Conservation (phyloP, 2,329 filamentous ascomycete species). For the Sclerotinia spermophila region DNA sequence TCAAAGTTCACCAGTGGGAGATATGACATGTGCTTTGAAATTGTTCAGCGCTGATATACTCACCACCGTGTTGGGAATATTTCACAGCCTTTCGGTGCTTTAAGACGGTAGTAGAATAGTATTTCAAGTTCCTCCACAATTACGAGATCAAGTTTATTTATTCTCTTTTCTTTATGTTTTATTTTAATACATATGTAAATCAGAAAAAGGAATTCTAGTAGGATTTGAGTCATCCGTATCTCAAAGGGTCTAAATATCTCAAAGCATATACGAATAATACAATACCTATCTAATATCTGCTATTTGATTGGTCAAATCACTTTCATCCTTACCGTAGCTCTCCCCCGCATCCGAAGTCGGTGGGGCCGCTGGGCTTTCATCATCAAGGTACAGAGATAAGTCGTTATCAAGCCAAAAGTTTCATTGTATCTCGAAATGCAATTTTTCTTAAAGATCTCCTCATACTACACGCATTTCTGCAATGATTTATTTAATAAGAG, state of each 20-base stretch:
- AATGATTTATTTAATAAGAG: too few relatives aligned
- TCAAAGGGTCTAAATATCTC: not conserved
- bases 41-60: not conserved
- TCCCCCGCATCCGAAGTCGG: constrained; percentile 13
- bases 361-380: constrained; percentile 1
- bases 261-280: not conserved
- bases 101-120: not conserved
- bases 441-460: not conserved
- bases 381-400: not conserved
- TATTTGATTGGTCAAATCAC: not conserved
- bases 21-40: not conserved
- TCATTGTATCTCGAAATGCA: not conserved
- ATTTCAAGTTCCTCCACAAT: not conserved
- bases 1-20: not conserved
- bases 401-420: not conserved
- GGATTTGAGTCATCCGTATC: too few relatives aligned
- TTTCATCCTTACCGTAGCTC: not conserved
- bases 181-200: too few relatives aligned
- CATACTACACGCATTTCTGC: not conserved
- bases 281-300: not conserved
- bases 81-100: not conserved
- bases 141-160: too few relatives aligned
- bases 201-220: too few relatives aligned
- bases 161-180: too few relatives aligned
- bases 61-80: too few relatives aligned